Percentiles rank a stretch among this genome's conserved stretches.
Conservation (phyloP, 257 asterid genomes). For the Plantago ovata region DNA sequence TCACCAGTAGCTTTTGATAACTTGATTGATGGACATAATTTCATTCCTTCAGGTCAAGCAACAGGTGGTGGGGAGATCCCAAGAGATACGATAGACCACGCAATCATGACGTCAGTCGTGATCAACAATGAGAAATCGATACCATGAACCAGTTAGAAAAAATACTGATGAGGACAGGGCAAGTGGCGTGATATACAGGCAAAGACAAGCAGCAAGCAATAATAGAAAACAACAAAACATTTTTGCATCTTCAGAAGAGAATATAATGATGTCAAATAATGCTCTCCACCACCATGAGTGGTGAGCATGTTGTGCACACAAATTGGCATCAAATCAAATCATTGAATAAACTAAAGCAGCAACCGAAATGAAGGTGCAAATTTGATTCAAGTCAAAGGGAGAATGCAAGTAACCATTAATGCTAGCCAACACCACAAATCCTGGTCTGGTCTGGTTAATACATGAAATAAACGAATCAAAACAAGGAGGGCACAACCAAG, state of each 20-base stretch:
- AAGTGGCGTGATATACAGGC: conserved; percentile 31
- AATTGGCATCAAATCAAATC: conserved; percentile 11
- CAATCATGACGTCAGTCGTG: neutral
- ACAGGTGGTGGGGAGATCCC: no score
- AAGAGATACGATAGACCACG: no score
- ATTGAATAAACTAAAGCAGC: conserved; percentile 1
- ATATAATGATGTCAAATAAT: conserved; percentile 7
- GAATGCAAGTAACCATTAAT: conserved; percentile 24
- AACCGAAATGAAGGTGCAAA: conserved; percentile 10
- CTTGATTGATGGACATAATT: conserved; percentile 16
- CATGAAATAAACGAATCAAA: conserved; percentile 45
- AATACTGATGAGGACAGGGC: conserved; percentile 1
- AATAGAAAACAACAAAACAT: neutral
- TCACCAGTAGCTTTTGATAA: conserved; percentile 13
- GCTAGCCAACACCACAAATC: conserved; percentile 32
- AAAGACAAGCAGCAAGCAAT: neutral
- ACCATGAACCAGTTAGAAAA: neutral
- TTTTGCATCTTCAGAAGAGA: neutral
- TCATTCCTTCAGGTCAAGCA: conserved; percentile 21
- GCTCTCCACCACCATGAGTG: conserved; percentile 14
- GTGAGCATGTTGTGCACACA: conserved; percentile 6
- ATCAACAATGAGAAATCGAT: conserved; percentile 1
- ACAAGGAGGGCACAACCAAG: conserved; percentile 46
- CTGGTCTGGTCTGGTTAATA: conserved; percentile 36
- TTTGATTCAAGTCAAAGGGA: conserved; percentile 18